Evolutionary conservation across 805 yeast genomes (phyloP).

Genomic region (Kodamaea hsintzibuensis): DNA sequence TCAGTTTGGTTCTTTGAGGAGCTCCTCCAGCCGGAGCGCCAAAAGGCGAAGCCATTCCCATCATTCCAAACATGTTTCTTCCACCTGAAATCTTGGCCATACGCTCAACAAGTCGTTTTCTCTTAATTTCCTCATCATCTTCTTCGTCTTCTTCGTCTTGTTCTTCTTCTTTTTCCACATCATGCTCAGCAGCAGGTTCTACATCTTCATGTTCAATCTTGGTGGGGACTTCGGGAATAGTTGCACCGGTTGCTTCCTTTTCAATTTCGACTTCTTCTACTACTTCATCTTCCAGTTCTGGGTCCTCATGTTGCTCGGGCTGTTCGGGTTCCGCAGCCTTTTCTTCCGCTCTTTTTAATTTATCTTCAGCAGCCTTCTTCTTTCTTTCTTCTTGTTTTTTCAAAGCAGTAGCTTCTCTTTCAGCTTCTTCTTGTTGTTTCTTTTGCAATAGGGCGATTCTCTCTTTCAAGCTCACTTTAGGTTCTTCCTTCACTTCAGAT

Average conservation of each 20-base stretch:
- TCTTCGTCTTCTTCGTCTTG: conserved; percentile 59
- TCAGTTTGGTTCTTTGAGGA: conserved; percentile 8
- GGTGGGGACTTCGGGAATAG: background rate
- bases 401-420: conserved; percentile 60
- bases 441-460: conserved; percentile 82
- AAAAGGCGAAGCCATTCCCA: conserved; percentile 51
- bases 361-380: conserved; percentile 37
- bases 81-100: conserved; percentile 97
- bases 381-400: conserved; percentile 54
- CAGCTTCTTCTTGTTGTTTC: conserved; percentile 78
- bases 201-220: conserved; percentile 4
- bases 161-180: conserved; percentile 48
- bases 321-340: background rate
- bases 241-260: conserved; percentile 5
- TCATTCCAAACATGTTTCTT: conserved; percentile 74
- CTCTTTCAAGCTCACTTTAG: conserved; percentile 81
- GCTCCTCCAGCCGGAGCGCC: conserved; percentile 22
- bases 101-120: conserved; percentile 79
- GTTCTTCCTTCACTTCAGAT: conserved; percentile 44
- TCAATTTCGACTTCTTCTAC: conserved; percentile 11
- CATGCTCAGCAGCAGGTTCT: conserved; percentile 21
- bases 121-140: conserved; percentile 73
- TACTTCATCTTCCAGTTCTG: conserved; percentile 15
- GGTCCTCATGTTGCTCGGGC: conserved; percentile 9
- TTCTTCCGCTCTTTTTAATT: conserved; percentile 33